Percentiles rank a stretch among this genome's conserved stretches.
phyloP scores from a whole-genome alignment of 2,329 filamentous ascomycete genomes.

The Penicillium sp. region DNA sequence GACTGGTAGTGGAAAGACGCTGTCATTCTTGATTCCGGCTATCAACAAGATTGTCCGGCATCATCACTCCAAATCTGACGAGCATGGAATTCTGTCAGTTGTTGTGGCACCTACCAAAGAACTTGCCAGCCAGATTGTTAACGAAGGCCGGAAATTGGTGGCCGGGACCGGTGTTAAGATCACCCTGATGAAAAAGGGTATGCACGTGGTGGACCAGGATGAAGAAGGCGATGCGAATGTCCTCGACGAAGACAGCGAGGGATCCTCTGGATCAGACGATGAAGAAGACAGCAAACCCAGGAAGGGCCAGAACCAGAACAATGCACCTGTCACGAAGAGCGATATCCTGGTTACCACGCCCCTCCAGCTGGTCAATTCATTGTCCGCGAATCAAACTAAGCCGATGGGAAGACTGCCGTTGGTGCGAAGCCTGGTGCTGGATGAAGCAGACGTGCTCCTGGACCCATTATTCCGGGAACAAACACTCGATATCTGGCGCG shows the following conservation, averaged over 20 bases:
- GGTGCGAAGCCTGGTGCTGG: constrained; percentile 71
- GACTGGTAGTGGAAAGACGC: constrained; percentile 92
- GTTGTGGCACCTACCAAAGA: constrained; percentile 77
- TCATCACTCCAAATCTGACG: constrained; percentile 48
- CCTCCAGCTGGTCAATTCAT: constrained; percentile 68
- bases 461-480: constrained; percentile 87
- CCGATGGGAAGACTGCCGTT: constrained; percentile 55
- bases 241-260: constrained; percentile 38
- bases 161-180: constrained; percentile 73
- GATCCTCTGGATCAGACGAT: constrained; percentile 37
- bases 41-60: constrained; percentile 67
- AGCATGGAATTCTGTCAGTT: constrained; percentile 62
- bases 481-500: constrained; percentile 76
- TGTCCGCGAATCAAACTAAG: constrained; percentile 50
- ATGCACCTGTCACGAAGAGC: constrained; percentile 59
- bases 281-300: constrained; percentile 26
- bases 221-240: constrained; percentile 39
- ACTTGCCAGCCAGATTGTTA: constrained; percentile 73
- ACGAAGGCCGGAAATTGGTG: constrained; percentile 77
- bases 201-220: constrained; percentile 57
- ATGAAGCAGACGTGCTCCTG: constrained; percentile 92
- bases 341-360: constrained; percentile 80
- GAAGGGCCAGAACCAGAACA: constrained; percentile 25
- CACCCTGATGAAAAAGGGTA: constrained; percentile 78
- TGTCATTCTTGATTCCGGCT: constrained; percentile 84